Evolutionary conservation across 2,329 filamentous ascomycete genomes (phyloP).

Genomic region (Pseudogymnoascus pannorum): DNA sequence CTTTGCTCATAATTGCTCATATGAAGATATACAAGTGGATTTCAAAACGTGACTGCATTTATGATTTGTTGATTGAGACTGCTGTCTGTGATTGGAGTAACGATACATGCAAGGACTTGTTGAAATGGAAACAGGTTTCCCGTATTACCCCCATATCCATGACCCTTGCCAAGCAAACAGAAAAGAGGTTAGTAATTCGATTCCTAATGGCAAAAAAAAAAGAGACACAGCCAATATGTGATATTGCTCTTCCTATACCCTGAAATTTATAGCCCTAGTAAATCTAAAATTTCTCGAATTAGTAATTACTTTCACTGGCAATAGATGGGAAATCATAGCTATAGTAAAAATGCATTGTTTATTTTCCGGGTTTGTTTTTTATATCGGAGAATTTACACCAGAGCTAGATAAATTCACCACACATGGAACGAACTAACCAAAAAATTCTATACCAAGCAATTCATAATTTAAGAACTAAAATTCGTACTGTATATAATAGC

Average conservation of each 20-base stretch:
- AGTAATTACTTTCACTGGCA: not conserved
- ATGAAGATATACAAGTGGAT: not conserved
- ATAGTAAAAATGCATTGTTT: too few species aligned
- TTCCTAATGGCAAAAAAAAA: not conserved
- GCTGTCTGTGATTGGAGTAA: not conserved
- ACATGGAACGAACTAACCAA: too few species aligned
- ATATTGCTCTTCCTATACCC: too few species aligned
- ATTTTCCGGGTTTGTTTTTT: not conserved
- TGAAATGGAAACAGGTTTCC: not conserved
- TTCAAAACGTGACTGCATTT: not conserved
- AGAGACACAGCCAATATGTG: too few species aligned
- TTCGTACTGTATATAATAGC: not conserved
- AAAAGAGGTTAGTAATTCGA: not conserved
- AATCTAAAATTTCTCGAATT: too few species aligned
- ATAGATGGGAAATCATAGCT: not conserved
- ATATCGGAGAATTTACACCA: not conserved
- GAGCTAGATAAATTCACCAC: too few species aligned
- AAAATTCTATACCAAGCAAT: too few species aligned
- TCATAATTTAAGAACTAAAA: not conserved
- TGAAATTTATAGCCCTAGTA: too few species aligned
- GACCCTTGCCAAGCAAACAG: not conserved
- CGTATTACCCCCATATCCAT: not conserved
- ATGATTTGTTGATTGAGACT: not conserved
- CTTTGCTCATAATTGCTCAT: slow-evolving; percentile 2
- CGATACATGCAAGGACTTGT: not conserved